Evolutionary conservation across 192 early-diverging fungal species (phyloP).

Genomic region (Coemansia pectinata): DNA sequence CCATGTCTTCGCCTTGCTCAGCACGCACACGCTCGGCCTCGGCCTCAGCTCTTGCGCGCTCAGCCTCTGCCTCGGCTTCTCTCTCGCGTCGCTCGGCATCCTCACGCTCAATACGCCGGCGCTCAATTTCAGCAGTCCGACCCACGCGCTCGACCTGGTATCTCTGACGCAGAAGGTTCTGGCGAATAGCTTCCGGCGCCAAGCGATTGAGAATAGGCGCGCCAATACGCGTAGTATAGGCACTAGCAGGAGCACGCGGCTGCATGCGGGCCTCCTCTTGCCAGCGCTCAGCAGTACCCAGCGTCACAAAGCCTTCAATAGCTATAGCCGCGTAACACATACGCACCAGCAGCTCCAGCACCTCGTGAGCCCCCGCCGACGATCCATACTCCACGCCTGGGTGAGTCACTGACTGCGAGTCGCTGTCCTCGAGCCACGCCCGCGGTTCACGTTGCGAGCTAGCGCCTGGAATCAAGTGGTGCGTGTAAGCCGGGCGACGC

Average conservation of each 20-base stretch:
- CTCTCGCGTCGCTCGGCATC: conserved; percentile 53
- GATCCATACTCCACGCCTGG: not conserved
- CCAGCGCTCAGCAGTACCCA: conserved; percentile 80
- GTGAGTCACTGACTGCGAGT: not conserved
- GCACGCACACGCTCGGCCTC: conserved; percentile 1
- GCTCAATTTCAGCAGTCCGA: conserved; percentile 35
- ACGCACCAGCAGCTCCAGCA: conserved; percentile 37
- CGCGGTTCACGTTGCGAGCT: conserved; percentile 13
- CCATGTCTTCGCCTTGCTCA: not conserved
- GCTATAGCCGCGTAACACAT: conserved; percentile 43
- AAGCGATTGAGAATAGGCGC: conserved; percentile 70
- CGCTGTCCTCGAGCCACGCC: not conserved
- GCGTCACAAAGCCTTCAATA: conserved; percentile 69
- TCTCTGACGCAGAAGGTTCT: conserved; percentile 41
- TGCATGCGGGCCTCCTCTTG: conserved; percentile 82
- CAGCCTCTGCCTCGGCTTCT: conserved; percentile 57
- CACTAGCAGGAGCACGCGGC: conserved; percentile 64
- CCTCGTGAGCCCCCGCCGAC: conserved; percentile 13
- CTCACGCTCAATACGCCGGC: conserved; percentile 49
- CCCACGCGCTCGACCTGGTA: conserved; percentile 49
- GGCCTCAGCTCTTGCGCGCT: conserved; percentile 6
- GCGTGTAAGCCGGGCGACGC: conserved; percentile 38
- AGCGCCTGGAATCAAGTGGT: conserved; percentile 24
- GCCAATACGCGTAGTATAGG: conserved; percentile 61
- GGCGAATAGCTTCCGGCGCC: conserved; percentile 74